Evolutionary conservation across 2,329 filamentous ascomycete genomes (phyloP).

Genomic region (Ophiosphaerella narmari): DNA sequence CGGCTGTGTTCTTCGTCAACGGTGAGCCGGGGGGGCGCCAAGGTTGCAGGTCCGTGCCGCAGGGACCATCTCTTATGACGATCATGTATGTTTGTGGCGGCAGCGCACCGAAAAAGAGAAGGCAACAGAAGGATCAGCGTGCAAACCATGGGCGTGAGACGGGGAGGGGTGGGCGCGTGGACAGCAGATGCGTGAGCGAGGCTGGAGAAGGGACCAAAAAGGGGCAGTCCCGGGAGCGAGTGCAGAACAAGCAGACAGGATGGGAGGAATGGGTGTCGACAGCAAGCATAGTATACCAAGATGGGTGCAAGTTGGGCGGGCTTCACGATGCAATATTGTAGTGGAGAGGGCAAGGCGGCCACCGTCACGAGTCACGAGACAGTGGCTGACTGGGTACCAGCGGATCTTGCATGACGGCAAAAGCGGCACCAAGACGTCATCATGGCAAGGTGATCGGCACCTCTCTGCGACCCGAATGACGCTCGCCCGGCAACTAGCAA

Average conservation of each 20-base stretch:
- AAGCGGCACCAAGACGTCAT: conserved; percentile 1
- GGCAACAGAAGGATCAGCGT: conserved; percentile 27
- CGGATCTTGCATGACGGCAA: background rate
- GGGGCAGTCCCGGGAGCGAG: no score
- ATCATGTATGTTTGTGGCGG: conserved; percentile 26
- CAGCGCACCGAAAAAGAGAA: conserved; percentile 20
- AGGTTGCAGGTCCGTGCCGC: conserved; percentile 20
- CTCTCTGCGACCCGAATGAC: no score
- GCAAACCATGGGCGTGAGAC: conserved; percentile 16
- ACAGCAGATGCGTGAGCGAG: conserved; percentile 5
- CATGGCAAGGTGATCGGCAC: background rate
- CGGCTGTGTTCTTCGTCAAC: conserved; percentile 7
- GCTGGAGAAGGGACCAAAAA: no score
- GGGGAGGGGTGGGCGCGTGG: conserved; percentile 17
- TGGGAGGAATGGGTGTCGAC: no score
- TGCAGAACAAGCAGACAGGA: no score
- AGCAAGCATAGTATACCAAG: no score
- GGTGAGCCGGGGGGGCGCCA: conserved; percentile 3
- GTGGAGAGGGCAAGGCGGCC: no score
- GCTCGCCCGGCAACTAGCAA: background rate
- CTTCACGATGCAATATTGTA: no score
- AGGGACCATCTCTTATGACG: conserved; percentile 33
- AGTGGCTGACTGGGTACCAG: background rate
- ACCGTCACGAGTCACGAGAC: no score
- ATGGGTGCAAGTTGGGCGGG: no score